These are phyloP conservation scores for Cardiospermum halicacabum DNA, from an alignment of 345 rosid species.

Conservation along the genomic window DNA sequence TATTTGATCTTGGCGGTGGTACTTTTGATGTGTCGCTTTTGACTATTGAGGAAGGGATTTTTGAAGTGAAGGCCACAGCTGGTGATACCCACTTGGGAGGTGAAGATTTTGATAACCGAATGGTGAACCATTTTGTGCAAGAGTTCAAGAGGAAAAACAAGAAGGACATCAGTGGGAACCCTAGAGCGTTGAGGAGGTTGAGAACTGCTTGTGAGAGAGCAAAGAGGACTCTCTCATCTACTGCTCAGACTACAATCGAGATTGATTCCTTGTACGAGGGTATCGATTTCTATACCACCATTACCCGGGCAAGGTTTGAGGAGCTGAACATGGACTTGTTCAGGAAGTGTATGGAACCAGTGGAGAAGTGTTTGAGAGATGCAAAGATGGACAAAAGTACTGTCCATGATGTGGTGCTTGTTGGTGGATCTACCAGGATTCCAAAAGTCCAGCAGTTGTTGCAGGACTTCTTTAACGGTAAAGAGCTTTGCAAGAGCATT, in stretches of 20 bases:
- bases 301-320: conserved; percentile 45
- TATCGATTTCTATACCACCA: conserved; percentile 45
- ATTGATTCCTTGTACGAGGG: conserved; percentile 54
- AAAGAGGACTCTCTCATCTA: conserved; percentile 31
- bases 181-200: conserved; percentile 41
- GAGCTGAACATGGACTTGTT: conserved; percentile 49
- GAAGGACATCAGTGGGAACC: conserved; percentile 51
- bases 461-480: conserved; percentile 54
- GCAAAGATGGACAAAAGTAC: conserved; percentile 64
- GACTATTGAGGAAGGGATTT: conserved; percentile 56
- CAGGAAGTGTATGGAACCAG: conserved; percentile 57
- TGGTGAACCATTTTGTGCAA: conserved; percentile 58
- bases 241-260: conserved; percentile 46
- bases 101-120: conserved; percentile 47
- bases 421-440: conserved; percentile 53
- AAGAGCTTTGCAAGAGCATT: conserved; percentile 56
- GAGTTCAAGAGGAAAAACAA: conserved; percentile 55
- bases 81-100: conserved; percentile 63
- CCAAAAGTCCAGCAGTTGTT: conserved; percentile 55
- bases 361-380: conserved; percentile 55
- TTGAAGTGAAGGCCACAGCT: conserved; percentile 55
- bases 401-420: conserved; percentile 53
- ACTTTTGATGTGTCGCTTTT: conserved; percentile 63
- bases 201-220: conserved; percentile 38
- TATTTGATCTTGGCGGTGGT: conserved; percentile 63